Evolutionary conservation across 2,329 filamentous ascomycete genomes (phyloP), one percentile per base, ranked within the genome.

Genomic region (Teratosphaeria nubilosa): DNA sequence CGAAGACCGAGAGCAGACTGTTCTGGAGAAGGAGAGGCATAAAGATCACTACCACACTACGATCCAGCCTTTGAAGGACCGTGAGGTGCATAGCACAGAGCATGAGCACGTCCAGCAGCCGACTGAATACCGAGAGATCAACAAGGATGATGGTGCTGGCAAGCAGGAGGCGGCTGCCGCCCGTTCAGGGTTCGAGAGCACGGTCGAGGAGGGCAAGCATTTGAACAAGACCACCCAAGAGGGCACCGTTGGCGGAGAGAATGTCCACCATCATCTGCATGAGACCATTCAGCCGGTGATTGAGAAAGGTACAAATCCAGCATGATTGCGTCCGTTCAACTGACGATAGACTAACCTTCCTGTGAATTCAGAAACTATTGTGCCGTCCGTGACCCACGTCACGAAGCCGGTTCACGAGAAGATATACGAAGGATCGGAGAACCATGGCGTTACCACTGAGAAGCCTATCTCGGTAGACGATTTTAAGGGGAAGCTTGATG

Each of bases 31-130:
- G 54, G 59, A 64, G 56, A 54, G 50, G 13, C 64, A 66, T 57
- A 56, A 65, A 54, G 59, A 68, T 41, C 66, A 67, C 58, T 68
- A 68, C 61, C 66, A 68, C 60, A 67, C 65, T 48, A 66, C 66
- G 7, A 58, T 68, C 3, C 66, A 68, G 58, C 65, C 66, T 2
- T 54, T 66, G 5, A 41, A 63, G 45, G 63, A 66, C 51, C 32
- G 51, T 5, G 65, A 68, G 41, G 60, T 65, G 5, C 31, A 59
- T 9, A 57, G 59, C 2, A 60, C 58, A 5, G 58, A 67, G 55
- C 62, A 67, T 37, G 54, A 61, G 32, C 56, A 61, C 50, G 61
- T 63, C 57, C 37, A 62, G n/a, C 59, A 59, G 14, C 48, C 59
- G 3, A 65, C 60, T 10, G 56, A 66, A 22, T 60, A 65, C 20